Evolutionary conservation across 352 stramenopile genomes (phyloP).

Genomic region (Phytophthora sp.): DNA sequence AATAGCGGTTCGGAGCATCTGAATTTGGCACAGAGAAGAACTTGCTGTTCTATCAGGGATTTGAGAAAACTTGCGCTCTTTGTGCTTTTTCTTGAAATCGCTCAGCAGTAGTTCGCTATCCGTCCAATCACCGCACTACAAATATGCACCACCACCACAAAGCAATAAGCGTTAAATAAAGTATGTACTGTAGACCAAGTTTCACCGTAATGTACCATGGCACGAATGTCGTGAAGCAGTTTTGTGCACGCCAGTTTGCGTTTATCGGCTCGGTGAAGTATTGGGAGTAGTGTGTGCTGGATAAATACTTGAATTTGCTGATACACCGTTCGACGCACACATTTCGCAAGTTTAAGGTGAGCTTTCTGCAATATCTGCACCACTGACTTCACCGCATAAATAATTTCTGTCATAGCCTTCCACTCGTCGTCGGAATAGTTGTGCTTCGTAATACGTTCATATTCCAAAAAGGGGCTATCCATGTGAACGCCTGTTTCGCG

Average conservation of each 20-base stretch:
- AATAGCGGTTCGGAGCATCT: constrained; percentile 59
- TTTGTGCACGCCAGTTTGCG: constrained; percentile 73
- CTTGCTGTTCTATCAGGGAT: constrained; percentile 37
- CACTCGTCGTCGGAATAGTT: constrained; percentile 77
- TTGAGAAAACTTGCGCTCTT: constrained; percentile 50
- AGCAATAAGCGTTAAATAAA: not conserved
- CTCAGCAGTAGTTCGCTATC: constrained; percentile 40
- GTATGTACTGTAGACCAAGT: too few species aligned
- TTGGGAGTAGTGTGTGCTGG: constrained; percentile 73
- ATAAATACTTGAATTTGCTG: constrained; percentile 71
- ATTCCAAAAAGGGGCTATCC: constrained; percentile 56
- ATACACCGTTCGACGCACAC: constrained; percentile 68
- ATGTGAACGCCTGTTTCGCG: constrained; percentile 31
- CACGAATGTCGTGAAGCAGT: constrained; percentile 71
- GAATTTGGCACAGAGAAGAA: constrained; percentile 50
- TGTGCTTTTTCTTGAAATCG: constrained; percentile 63
- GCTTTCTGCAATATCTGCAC: constrained; percentile 45
- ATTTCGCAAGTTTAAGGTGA: constrained; percentile 41
- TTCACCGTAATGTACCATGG: constrained; percentile 53
- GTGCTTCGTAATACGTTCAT: constrained; percentile 73
- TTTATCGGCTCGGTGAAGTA: constrained; percentile 88
- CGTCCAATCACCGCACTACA: constrained; percentile 66
- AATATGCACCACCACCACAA: not conserved
- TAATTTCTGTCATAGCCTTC: constrained; percentile 59
- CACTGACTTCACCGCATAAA: constrained; percentile 78